Evolutionary conservation across 2,329 filamentous ascomycete genomes (phyloP), one percentile per base, ranked within the genome.

Genomic region (Aspergillus niger): DNA sequence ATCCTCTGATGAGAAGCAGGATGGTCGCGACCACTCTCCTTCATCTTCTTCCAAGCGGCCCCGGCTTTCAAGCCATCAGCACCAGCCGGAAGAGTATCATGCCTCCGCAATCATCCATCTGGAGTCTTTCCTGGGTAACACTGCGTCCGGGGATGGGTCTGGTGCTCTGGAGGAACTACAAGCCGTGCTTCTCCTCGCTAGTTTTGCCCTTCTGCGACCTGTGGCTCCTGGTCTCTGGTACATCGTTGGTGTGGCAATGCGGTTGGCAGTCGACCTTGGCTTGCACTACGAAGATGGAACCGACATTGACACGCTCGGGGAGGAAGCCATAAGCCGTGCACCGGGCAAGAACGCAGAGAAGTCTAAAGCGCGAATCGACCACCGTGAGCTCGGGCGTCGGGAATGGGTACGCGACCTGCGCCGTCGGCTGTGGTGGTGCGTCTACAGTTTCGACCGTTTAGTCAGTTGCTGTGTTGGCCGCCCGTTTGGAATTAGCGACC

Each of bases 161-260:
- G 91, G 91, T n/a, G 92, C 92, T 0, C 77, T 98, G 41, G 93
- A 97, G 74, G 93, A 97, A 71, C 80, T 98, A 55, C 94, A 98
- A 73, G 92, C 92, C n/a, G 93, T 98, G 7, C 79, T 98, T 52
- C 81, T 98, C 44, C 82, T 98, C 49, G 93, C 94, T 48, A 92
- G 92, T 57, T 97, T 98, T 81, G 94, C 94, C 7, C 82, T 99
- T 52, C 82, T 98, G 64, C 85, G 94, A 57, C 95, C 95, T 1
- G 92, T 98, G 22, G 92, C 94, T 1, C 94, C 94, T 0, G 95
- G 95, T 13, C 80, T 98, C 48, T 98, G 94, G 94, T 98, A 98
- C 76, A 98, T 98, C 63, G 91, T 96, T 61, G 95, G 95, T 10
- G 93, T 97, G 47, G 94, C 94, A 5, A 90, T 96, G 62, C 89